Evolutionary conservation across 768 basidiomycete species (phyloP), one percentile per base, ranked within the genome.

Genomic region (Termitomyces sp.): DNA sequence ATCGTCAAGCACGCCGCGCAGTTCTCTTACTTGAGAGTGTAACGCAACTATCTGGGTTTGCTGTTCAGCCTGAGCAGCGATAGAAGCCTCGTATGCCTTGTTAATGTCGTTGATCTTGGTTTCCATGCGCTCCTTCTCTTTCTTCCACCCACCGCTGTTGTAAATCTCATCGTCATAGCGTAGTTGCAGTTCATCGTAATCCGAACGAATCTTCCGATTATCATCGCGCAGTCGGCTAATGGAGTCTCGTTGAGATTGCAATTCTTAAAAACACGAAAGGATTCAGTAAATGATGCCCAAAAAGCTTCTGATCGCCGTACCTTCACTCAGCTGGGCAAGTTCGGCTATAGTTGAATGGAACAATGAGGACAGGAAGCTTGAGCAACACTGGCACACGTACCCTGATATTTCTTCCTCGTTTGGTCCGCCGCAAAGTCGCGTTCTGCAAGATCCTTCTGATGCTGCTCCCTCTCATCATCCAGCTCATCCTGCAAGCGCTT

Each of bases 371-470:
- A 13, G 16, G 30, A n/a, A 42, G 1, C 27, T 27, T 33, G 5
- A 47, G 10, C 14, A 7, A 46, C 9, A 33, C 24, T 34, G 9
- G 47, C 18, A 46, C 42, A 53, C 69, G 56, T 71, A 88, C 90
- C 84, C 80, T 93, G 91, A 64, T 93, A 92, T 68, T 91, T 92
- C 78, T 92, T 90, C 60, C 88, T 82, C 3, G 90, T 91, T 68
- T 92, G 91, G 62, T 91, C 87, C 33, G 82, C 79, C 12, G 86
- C 74, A 68, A 91, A 90, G 69, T 92, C 90, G 5, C 89, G 82
- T 60, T 92, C 89, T 1, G 82, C 76, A n/a, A 92, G 78, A 61
- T 93, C 89, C 64, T 92, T 88, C 67, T 86, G 83, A 66, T 93
- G 86, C 55, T 86, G 86, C 57, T 88, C 84, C 60, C 89, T 81